Percentiles rank a stretch among this genome's conserved stretches.
phyloP scores from a whole-genome alignment of 106 monocot genomes.

The Dendrobium catenatum region DNA sequence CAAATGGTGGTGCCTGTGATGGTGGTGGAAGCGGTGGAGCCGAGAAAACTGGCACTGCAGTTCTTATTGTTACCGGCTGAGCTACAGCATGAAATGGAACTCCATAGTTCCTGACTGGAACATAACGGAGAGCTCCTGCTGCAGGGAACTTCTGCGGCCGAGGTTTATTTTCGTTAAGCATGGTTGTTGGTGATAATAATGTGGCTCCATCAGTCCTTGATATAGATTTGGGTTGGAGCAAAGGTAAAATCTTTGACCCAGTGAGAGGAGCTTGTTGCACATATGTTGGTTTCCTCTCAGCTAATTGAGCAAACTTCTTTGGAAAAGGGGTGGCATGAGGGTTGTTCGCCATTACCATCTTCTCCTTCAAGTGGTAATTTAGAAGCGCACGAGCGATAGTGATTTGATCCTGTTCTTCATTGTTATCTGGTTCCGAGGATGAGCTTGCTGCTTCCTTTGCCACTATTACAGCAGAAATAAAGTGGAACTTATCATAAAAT shows the following conservation, averaged over 20 bases:
- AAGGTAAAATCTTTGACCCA: slow-evolving; percentile 79
- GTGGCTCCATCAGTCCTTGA: slow-evolving; percentile 4
- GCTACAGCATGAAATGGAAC: slow-evolving; percentile 60
- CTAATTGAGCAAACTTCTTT: slow-evolving; percentile 57
- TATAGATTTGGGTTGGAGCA: slow-evolving; percentile 54
- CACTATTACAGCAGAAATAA: slow-evolving; percentile 30
- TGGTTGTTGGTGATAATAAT: background rate
- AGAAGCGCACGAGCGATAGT: slow-evolving; percentile 78
- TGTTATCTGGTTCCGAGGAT: slow-evolving; percentile 65
- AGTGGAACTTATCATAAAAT: background rate
- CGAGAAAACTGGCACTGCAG: slow-evolving; percentile 75
- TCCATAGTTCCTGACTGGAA: slow-evolving; percentile 46
- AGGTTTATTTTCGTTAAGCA: slow-evolving; percentile 1
- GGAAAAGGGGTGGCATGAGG: slow-evolving; percentile 55
- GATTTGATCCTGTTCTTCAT: slow-evolving; percentile 95
- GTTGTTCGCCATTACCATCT: slow-evolving; percentile 66
- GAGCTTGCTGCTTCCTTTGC: slow-evolving; percentile 67
- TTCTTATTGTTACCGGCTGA: slow-evolving; percentile 85
- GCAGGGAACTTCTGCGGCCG: slow-evolving; percentile 57
- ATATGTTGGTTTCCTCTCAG: slow-evolving; percentile 28
- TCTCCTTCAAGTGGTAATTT: slow-evolving; percentile 81
- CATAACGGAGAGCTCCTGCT: slow-evolving; percentile 55
- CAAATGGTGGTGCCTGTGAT: too few relatives aligned
- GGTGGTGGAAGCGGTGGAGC: slow-evolving; percentile 33
- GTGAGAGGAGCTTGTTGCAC: slow-evolving; percentile 12